phyloP scores from a whole-genome alignment of 2,329 filamentous ascomycete species.

The Colletotrichum endophyticum region DNA sequence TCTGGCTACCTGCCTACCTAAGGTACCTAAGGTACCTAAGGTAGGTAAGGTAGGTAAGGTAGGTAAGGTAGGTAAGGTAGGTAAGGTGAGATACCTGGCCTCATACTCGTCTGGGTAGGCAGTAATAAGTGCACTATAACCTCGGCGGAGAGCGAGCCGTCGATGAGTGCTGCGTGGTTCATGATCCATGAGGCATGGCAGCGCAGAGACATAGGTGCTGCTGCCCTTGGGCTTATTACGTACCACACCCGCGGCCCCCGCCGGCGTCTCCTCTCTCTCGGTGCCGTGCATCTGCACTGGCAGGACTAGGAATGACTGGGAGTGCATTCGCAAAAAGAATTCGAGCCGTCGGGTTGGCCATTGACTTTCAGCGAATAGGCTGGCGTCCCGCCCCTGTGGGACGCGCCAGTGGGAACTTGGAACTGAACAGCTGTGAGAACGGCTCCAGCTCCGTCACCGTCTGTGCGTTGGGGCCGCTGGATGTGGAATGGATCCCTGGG shows the following conservation, averaged over 20 bases:
- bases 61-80: too few relatives aligned
- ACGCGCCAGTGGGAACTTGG: conserved; percentile 9
- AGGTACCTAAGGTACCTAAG: too few relatives aligned
- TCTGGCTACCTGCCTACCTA: background rate
- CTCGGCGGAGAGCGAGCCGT: background rate
- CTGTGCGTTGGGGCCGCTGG: conserved; percentile 11
- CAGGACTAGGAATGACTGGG: background rate
- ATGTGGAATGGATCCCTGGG: background rate
- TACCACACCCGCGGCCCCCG: background rate
- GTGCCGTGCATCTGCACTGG: background rate
- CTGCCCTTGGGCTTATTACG: background rate
- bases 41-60: too few relatives aligned
- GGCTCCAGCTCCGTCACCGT: conserved; percentile 12
- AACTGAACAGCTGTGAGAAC: conserved; percentile 4
- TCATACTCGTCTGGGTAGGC: background rate
- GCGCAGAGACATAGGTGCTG: background rate
- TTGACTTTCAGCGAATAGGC: conserved; percentile 12
- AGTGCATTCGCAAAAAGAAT: background rate
- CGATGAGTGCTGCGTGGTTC: background rate
- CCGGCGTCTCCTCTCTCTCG: background rate
- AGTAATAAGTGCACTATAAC: background rate
- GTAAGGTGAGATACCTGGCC: background rate
- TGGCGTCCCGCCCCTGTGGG: conserved; percentile 16
- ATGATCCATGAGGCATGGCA: background rate
- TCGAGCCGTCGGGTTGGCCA: background rate